Evolutionary conservation across 2,329 filamentous ascomycete genomes (phyloP).

Genomic region (Knufia petricola): DNA sequence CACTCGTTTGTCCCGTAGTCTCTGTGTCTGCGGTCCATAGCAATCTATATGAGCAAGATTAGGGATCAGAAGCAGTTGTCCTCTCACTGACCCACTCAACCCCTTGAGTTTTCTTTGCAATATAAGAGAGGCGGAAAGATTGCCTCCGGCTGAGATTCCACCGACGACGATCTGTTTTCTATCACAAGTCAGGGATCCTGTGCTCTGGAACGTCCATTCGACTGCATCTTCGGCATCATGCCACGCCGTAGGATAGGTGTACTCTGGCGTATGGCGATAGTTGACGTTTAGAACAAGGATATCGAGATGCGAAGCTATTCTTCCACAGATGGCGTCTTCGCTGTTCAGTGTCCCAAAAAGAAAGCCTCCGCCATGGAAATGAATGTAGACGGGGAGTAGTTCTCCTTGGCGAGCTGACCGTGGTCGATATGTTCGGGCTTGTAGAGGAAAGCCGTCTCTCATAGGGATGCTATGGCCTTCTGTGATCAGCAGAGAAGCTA

Average conservation of each 20-base stretch:
- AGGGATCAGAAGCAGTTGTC: too few species aligned
- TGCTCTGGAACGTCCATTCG: conserved; percentile 24
- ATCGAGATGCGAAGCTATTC: conserved; percentile 31
- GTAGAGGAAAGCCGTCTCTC: too few species aligned
- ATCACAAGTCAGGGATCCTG: conserved; percentile 34
- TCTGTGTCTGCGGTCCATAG: too few species aligned
- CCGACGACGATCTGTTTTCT: background rate
- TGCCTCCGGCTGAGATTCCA: background rate
- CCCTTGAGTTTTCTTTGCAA: too few species aligned
- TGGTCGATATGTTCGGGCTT: too few species aligned
- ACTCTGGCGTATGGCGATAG: conserved; percentile 50
- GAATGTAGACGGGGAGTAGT: conserved; percentile 42
- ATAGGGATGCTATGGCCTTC: too few species aligned
- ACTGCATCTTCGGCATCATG: conserved; percentile 43
- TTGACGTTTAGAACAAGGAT: conserved; percentile 46
- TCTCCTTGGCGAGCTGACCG: too few species aligned
- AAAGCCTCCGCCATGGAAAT: conserved; percentile 44
- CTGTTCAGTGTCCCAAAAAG: conserved; percentile 43
- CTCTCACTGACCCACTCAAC: too few species aligned
- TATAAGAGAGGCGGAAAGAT: too few species aligned
- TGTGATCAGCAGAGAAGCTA: too few species aligned
- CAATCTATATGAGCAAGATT: too few species aligned
- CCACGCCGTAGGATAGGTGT: conserved; percentile 43
- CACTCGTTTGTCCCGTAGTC: too few species aligned
- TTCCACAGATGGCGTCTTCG: conserved; percentile 45